Percentiles rank a stretch among this genome's conserved stretches.
These are phyloP conservation scores for Colletotrichum sp. DNA, from an alignment of 2,329 filamentous ascomycete genomes.

Conservation along the genomic window DNA sequence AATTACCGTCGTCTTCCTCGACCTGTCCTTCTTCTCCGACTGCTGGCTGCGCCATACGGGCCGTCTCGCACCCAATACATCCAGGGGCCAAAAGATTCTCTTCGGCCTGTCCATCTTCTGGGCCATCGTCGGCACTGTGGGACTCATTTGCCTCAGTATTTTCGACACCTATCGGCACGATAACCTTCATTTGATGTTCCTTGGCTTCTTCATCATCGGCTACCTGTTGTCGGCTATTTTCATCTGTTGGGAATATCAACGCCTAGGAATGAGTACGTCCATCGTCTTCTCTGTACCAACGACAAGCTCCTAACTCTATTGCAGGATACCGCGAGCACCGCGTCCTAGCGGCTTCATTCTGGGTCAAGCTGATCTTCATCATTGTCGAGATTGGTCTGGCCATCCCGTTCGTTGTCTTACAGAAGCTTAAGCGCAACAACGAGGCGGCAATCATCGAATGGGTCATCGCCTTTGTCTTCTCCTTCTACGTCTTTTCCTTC, in stretches of 20 bases:
- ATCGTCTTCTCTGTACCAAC: neutral
- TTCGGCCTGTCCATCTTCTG: slow-evolving; percentile 67
- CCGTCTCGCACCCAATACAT: slow-evolving; percentile 76
- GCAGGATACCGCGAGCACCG: slow-evolving; percentile 75
- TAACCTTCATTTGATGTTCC: slow-evolving; percentile 74
- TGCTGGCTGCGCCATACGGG: slow-evolving; percentile 85
- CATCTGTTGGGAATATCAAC: slow-evolving; percentile 89
- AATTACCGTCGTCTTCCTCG: slow-evolving; percentile 79
- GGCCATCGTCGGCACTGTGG: slow-evolving; percentile 77
- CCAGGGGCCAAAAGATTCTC: slow-evolving; percentile 66
- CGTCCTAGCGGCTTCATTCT: slow-evolving; percentile 80
- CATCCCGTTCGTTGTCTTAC: slow-evolving; percentile 70
- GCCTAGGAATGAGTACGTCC: slow-evolving; percentile 72
- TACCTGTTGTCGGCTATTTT: slow-evolving; percentile 88
- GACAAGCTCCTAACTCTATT: neutral
- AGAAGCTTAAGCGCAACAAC: slow-evolving; percentile 57
- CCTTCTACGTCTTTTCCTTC: slow-evolving; percentile 87
- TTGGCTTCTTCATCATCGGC: slow-evolving; percentile 83
- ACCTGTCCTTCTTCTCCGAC: slow-evolving; percentile 81
- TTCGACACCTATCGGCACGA: slow-evolving; percentile 81
- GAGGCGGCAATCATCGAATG: slow-evolving; percentile 80
- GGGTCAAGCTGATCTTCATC: slow-evolving; percentile 86
- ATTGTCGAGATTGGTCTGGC: slow-evolving; percentile 77
- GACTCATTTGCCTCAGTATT: slow-evolving; percentile 82
- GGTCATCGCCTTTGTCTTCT: slow-evolving; percentile 82